Conservation (phyloP, 2,329 filamentous ascomycete species). For the Xylariaceae sp. region DNA sequence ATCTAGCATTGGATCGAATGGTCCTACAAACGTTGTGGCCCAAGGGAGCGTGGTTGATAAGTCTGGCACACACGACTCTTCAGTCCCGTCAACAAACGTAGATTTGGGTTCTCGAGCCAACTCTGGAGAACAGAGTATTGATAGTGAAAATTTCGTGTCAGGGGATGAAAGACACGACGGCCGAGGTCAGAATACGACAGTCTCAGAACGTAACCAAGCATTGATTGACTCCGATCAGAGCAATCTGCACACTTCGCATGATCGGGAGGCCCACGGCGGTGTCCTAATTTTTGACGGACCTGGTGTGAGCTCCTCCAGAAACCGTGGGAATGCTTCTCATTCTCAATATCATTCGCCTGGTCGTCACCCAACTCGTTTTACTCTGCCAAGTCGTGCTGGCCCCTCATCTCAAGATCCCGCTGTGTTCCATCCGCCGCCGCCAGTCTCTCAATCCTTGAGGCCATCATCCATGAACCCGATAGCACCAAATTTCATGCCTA, state of each 20-base stretch:
- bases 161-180: not conserved
- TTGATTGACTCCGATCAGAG: not conserved
- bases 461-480: conserved; percentile 12
- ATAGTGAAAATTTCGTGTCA: not conserved
- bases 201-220: not conserved
- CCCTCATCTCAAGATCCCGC: not conserved
- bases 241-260: not conserved
- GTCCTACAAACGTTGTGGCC: not conserved
- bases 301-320: not conserved
- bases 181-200: not conserved
- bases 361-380: not conserved
- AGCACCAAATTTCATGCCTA: conserved; percentile 10
- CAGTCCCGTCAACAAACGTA: not conserved
- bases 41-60: too few relatives aligned
- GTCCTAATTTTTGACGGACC: not conserved
- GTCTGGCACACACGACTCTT: not conserved
- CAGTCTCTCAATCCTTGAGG: not conserved
- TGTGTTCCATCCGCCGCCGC: not conserved
- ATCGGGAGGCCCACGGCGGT: not conserved
- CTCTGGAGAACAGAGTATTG: not conserved
- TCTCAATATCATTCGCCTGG: not conserved
- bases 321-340: not conserved
- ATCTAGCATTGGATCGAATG: not conserved
- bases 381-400: not conserved
- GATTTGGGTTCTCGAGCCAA: not conserved